Percentiles rank a stretch among this genome's conserved stretches.
These are phyloP conservation scores for Melanomma pulvis-pyrius DNA, from an alignment of 495 filamentous ascomycete species.

Conservation along the genomic window DNA sequence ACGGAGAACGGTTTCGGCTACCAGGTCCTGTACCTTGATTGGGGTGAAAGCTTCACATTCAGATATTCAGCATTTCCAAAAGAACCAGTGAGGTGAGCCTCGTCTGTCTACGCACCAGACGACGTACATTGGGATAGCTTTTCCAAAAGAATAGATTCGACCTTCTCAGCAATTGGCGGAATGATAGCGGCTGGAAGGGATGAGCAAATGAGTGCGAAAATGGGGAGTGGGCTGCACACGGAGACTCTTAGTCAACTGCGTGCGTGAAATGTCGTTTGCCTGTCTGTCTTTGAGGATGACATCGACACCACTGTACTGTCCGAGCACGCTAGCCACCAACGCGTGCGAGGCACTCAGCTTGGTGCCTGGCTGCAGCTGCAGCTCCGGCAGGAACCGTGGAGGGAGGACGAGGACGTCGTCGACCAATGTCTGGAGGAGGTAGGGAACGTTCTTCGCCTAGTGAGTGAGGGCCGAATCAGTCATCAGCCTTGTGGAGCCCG, in stretches of 20 bases:
- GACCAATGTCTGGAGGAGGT: slow-evolving; percentile 5
- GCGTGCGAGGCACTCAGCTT: slow-evolving; percentile 14
- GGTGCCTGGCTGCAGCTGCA: slow-evolving; percentile 8
- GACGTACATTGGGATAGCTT: no score
- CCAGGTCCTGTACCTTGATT: slow-evolving; percentile 1
- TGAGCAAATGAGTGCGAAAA: no score
- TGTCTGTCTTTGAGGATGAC: slow-evolving; percentile 16
- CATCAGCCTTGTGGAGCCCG: not conserved
- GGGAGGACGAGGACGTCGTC: slow-evolving; percentile 3
- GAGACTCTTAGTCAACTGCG: slow-evolving; percentile 12
- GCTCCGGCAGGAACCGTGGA: slow-evolving; percentile 12
- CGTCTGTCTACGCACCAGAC: no score
- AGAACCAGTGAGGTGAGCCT: no score
- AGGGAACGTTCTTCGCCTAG: slow-evolving; percentile 5
- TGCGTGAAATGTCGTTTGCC: slow-evolving; percentile 6
- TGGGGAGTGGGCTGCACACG: no score
- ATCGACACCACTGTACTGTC: slow-evolving; percentile 15
- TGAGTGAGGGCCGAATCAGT: not conserved
- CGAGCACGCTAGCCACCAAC: slow-evolving; percentile 8
- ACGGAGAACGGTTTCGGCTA: not conserved
- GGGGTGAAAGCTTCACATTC: not conserved
- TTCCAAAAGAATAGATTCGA: no score
- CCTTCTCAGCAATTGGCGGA: no score
- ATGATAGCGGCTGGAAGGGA: no score
- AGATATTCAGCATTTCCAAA: slow-evolving; percentile 2